These are phyloP conservation scores for Novymonas esmeraldas DNA, from an alignment of 208 protist genomes.

Conservation along the genomic window DNA sequence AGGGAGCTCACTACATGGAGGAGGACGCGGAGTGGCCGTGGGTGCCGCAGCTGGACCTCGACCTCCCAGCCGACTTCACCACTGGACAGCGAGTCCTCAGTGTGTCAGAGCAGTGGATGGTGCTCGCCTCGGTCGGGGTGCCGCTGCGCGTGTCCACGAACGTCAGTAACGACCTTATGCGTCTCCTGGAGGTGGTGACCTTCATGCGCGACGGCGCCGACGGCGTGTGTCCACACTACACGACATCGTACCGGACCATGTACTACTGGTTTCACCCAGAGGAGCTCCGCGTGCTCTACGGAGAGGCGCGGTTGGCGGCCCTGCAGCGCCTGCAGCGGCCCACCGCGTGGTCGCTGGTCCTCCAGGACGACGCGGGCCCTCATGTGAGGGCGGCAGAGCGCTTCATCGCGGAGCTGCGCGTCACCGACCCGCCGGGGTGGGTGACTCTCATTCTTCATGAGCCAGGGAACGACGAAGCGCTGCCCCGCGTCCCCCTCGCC, in stretches of 20 bases:
- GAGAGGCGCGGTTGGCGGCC: conserved; percentile 24
- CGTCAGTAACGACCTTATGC: conserved; percentile 18
- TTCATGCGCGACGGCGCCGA: conserved; percentile 17
- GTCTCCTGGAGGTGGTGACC: conserved; percentile 18
- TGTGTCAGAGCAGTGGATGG: conserved; percentile 23
- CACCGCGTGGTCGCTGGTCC: conserved; percentile 24
- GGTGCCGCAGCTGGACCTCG: conserved; percentile 24
- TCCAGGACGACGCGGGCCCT: conserved; percentile 11
- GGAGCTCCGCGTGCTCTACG: conserved; percentile 35
- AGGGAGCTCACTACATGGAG: not conserved
- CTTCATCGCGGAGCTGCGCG: conserved; percentile 21
- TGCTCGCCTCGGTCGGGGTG: conserved; percentile 35
- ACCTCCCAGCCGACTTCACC: conserved; percentile 2
- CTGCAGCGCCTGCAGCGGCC: conserved; percentile 31
- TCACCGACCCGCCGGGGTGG: conserved; percentile 20
- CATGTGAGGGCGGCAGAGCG: conserved; percentile 24
- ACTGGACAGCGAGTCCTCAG: conserved; percentile 11
- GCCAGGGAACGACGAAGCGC: too few species aligned
- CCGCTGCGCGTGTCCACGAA: conserved; percentile 21
- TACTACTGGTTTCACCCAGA: conserved; percentile 35
- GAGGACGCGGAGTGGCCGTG: conserved; percentile 13
- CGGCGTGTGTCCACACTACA: conserved; percentile 27
- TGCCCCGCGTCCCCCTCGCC: conserved; percentile 12
- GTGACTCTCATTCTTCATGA: conserved; percentile 4
- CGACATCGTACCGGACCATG: conserved; percentile 8